Percentiles rank a stretch among this genome's conserved stretches.
These are phyloP conservation scores for Quercus bicolor DNA, from an alignment of 306 rosid genomes.

Conservation along the genomic window DNA sequence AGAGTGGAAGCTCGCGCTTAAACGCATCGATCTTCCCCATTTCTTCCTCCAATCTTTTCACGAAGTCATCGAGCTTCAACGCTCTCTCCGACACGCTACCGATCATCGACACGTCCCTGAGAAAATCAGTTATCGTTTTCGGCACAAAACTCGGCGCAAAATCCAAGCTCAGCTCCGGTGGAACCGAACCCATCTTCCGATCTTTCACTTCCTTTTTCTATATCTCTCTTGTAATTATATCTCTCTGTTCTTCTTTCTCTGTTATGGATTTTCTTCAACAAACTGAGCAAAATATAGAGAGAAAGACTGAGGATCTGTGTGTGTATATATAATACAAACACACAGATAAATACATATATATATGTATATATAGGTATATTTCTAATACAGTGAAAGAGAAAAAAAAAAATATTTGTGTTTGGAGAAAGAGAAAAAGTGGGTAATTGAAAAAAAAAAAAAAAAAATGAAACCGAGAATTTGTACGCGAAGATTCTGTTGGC, in stretches of 20 bases:
- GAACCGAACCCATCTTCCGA: conserved; percentile 65
- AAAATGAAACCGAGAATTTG: conserved; percentile 24
- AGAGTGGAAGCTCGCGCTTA: conserved; percentile 93
- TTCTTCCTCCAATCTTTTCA: conserved; percentile 63
- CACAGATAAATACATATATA: too few relatives aligned
- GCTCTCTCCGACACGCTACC: conserved; percentile 34
- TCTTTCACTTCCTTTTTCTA: conserved; percentile 18
- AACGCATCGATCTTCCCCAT: conserved; percentile 84
- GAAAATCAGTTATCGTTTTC: conserved; percentile 64
- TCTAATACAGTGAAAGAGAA: neutral
- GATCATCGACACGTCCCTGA: conserved; percentile 41
- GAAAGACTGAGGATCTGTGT: conserved; percentile 8
- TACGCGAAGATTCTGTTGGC: conserved; percentile 54
- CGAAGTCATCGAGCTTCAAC: conserved; percentile 43
- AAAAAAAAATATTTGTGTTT: neutral
- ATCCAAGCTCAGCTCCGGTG: conserved; percentile 79
- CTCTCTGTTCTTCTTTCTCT: neutral
- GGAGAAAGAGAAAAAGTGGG: neutral
- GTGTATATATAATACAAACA: neutral
- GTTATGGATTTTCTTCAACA: neutral
- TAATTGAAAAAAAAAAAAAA: neutral
- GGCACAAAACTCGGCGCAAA: conserved; percentile 62
- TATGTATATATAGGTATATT: conserved; percentile 5
- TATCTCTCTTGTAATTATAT: neutral
- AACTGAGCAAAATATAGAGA: neutral